Conservation (phyloP, 306 rosid species). For the Inga leiocalycina region DNA sequence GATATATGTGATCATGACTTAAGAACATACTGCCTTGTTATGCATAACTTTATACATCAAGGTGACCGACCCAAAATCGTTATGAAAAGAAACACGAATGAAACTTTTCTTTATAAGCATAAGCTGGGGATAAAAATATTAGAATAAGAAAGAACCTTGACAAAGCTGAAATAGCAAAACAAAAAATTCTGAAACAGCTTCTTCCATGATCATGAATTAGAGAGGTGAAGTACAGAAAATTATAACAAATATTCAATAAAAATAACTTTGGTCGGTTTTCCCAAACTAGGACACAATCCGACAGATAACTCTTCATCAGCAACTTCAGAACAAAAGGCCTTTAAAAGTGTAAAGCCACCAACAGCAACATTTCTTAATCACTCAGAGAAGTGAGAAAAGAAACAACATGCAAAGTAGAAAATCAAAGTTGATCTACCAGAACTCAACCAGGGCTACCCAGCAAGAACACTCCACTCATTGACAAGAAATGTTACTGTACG, state of each 20-base stretch:
- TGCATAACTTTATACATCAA: background rate
- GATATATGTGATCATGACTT: background rate
- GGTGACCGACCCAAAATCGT: background rate
- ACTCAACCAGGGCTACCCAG: conserved; percentile 4
- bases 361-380: background rate
- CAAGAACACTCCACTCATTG: conserved; percentile 6
- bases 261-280: background rate
- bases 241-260: background rate
- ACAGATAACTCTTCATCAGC: background rate
- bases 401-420: conserved; percentile 1
- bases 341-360: conserved; percentile 15
- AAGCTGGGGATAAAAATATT: background rate
- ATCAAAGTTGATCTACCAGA: conserved; percentile 2
- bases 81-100: background rate
- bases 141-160: background rate
- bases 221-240: conserved; percentile 7
- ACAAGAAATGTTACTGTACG: conserved; percentile 15
- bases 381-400: conserved; percentile 15
- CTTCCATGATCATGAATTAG: background rate
- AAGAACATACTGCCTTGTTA: background rate
- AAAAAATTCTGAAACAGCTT: background rate
- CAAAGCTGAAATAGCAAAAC: background rate
- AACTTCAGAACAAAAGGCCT: background rate
- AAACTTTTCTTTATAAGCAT: background rate
- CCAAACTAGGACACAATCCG: background rate